Evolutionary conservation across 176 grass and related monocot genomes (phyloP).

Genomic region (Stipa capillata): DNA sequence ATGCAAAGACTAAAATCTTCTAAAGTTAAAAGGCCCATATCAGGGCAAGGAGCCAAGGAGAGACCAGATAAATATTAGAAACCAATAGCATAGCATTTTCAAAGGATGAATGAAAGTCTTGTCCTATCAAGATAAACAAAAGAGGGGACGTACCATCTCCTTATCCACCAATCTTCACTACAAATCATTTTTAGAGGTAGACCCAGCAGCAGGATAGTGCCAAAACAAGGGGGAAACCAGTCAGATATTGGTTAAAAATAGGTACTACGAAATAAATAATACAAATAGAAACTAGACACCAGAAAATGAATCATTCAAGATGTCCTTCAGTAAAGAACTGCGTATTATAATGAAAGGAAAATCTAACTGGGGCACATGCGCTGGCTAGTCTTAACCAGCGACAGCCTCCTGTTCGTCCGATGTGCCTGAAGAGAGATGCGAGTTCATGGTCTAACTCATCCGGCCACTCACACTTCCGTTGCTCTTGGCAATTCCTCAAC

Average conservation of each 20-base stretch:
- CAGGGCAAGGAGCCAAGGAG: neutral
- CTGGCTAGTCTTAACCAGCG: no score
- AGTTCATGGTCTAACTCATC: no score
- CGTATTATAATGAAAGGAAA: neutral
- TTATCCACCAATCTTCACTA: slow-evolving; percentile 89
- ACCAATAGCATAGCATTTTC: neutral
- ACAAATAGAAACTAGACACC: slow-evolving; percentile 12
- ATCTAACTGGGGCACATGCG: no score
- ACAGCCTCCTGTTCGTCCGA: no score
- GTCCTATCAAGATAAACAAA: neutral
- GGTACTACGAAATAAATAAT: neutral
- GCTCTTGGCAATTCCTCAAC: no score
- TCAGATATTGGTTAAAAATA: slow-evolving; percentile 18
- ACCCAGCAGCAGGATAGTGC: neutral
- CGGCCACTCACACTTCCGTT: no score
- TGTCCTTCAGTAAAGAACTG: neutral
- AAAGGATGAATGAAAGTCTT: neutral
- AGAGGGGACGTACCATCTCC: slow-evolving; percentile 60
- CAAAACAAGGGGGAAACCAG: slow-evolving; percentile 28
- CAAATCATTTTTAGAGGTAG: slow-evolving; percentile 22
- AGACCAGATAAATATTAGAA: neutral
- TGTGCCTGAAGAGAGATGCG: no score
- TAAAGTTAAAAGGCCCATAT: neutral
- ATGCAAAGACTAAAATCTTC: neutral
- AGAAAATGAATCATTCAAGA: neutral